A percentile compares a stretch with the other conserved stretches of the same genome.
These are phyloP conservation scores for Aspergillus mulundensis DNA, from an alignment of 495 filamentous ascomycete species.

Conservation along the genomic window DNA sequence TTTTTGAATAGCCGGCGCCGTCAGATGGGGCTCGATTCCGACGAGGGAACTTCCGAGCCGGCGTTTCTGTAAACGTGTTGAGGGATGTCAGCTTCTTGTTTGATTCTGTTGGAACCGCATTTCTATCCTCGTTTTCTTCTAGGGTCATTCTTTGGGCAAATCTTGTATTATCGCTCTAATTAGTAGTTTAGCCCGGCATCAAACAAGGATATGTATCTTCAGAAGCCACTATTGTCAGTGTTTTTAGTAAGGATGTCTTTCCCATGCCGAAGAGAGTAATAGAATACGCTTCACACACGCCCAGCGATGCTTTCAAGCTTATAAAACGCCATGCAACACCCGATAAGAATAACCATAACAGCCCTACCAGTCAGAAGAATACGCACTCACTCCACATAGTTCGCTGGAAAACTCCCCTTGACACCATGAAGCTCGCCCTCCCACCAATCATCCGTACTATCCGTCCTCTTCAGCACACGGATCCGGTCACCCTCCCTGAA, in stretches of 20 bases:
- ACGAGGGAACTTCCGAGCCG: slow-evolving; percentile 16
- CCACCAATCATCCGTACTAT: slow-evolving; percentile 93
- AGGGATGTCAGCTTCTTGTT: not conserved
- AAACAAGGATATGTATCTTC: not conserved
- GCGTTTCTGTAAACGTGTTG: slow-evolving; percentile 26
- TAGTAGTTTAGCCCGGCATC: not conserved
- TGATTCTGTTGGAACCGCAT: not conserved
- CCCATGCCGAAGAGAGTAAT: not conserved
- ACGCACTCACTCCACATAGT: slow-evolving; percentile 56
- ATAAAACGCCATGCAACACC: not conserved
- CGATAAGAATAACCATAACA: not conserved
- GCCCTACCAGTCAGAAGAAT: not conserved
- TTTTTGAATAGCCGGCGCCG: slow-evolving; percentile 54
- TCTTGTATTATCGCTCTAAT: not conserved
- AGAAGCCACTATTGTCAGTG: not conserved
- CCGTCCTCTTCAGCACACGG: slow-evolving; percentile 76
- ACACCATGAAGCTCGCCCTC: slow-evolving; percentile 75
- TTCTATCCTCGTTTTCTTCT: not conserved
- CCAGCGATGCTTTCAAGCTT: not conserved
- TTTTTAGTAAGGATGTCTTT: not conserved
- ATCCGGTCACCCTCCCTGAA: slow-evolving; percentile 87
- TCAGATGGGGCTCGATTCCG: slow-evolving; percentile 30
- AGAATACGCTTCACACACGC: not conserved
- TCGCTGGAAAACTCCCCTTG: slow-evolving; percentile 82
- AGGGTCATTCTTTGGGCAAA: slow-evolving; percentile 1